A percentile compares a stretch with the other conserved stretches of the same genome.
These are phyloP conservation scores for Lactarius indigo DNA, from an alignment of 768 basidiomycete genomes.

Conservation along the genomic window DNA sequence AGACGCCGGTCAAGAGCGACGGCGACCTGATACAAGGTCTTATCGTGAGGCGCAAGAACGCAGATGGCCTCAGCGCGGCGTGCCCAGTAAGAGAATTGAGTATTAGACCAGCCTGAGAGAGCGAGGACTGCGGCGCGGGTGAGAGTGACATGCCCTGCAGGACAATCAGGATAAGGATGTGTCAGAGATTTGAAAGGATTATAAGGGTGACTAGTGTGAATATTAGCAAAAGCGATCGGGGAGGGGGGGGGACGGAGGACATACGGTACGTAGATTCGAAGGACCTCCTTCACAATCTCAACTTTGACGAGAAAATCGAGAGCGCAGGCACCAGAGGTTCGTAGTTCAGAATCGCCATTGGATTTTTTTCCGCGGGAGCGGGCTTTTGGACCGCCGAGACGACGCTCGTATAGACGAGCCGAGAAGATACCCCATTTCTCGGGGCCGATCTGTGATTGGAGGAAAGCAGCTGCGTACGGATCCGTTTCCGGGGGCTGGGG, in stretches of 20 bases:
- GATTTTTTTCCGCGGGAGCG: slow-evolving; percentile 31
- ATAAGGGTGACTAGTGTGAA: slow-evolving; percentile 43
- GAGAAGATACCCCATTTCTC: slow-evolving; percentile 45
- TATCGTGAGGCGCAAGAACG: slow-evolving; percentile 42
- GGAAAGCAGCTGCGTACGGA: slow-evolving; percentile 44
- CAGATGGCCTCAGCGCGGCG: slow-evolving; percentile 48
- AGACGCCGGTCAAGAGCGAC: slow-evolving; percentile 42
- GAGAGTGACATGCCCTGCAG: slow-evolving; percentile 43
- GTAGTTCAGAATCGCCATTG: slow-evolving; percentile 29
- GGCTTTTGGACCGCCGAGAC: slow-evolving; percentile 39
- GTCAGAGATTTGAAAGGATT: slow-evolving; percentile 48
- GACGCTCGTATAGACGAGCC: slow-evolving; percentile 45
- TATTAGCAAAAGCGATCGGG: slow-evolving; percentile 4
- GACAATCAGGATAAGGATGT: slow-evolving; percentile 39
- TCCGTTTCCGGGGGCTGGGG: slow-evolving; percentile 30
- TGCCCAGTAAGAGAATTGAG: slow-evolving; percentile 54
- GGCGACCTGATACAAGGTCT: slow-evolving; percentile 40
- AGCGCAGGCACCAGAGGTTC: slow-evolving; percentile 39
- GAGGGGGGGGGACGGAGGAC: slow-evolving; percentile 26
- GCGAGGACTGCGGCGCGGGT: slow-evolving; percentile 47
- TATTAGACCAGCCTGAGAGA: slow-evolving; percentile 52
- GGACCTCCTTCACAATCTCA: slow-evolving; percentile 48
- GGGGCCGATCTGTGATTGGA: slow-evolving; percentile 43
- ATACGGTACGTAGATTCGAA: slow-evolving; percentile 48
- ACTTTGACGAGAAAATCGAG: slow-evolving; percentile 53